Percentiles rank a stretch among this genome's conserved stretches.
phyloP scores from a whole-genome alignment of 495 filamentous ascomycete species.

The Aspergillus nidulans region DNA sequence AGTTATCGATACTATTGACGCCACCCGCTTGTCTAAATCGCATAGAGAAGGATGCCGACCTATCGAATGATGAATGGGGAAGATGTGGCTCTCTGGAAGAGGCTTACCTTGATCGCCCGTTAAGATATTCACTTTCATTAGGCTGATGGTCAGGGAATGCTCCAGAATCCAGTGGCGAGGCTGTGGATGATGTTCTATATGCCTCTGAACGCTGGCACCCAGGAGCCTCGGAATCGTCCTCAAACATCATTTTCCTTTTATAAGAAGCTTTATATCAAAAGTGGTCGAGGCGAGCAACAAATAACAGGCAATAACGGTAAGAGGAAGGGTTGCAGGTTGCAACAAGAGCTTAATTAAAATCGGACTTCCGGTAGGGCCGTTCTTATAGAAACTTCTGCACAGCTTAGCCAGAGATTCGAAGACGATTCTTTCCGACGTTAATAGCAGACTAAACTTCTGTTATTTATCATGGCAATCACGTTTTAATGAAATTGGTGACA shows the following conservation, averaged over 20 bases:
- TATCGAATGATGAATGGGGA: constrained; percentile 7
- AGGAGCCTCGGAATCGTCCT: constrained; percentile 1
- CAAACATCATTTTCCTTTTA: constrained; percentile 4
- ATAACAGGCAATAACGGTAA: not conserved
- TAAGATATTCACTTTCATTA: not conserved
- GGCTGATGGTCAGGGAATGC: constrained; percentile 1
- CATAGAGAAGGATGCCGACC: constrained; percentile 65
- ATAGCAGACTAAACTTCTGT: not conserved
- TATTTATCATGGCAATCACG: constrained; percentile 4
- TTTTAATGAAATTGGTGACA: too few relatives aligned
- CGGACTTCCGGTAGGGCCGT: too few relatives aligned
- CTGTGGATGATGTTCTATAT: constrained; percentile 11
- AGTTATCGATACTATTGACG: constrained; percentile 90
- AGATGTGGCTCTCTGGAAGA: not conserved
- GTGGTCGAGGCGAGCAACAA: not conserved
- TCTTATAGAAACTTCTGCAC: too few relatives aligned
- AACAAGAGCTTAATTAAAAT: not conserved
- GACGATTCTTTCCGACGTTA: too few relatives aligned
- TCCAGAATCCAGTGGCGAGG: constrained; percentile 8
- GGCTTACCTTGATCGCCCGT: constrained; percentile 14
- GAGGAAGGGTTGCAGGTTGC: not conserved
- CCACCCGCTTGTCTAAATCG: constrained; percentile 79
- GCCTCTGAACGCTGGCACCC: not conserved
- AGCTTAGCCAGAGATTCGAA: too few relatives aligned
- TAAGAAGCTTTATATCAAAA: not conserved